A percentile compares a stretch with the other conserved stretches of the same genome.
Conservation (phyloP, 352 stramenopile species). For the Globisporangium barbulae region DNA sequence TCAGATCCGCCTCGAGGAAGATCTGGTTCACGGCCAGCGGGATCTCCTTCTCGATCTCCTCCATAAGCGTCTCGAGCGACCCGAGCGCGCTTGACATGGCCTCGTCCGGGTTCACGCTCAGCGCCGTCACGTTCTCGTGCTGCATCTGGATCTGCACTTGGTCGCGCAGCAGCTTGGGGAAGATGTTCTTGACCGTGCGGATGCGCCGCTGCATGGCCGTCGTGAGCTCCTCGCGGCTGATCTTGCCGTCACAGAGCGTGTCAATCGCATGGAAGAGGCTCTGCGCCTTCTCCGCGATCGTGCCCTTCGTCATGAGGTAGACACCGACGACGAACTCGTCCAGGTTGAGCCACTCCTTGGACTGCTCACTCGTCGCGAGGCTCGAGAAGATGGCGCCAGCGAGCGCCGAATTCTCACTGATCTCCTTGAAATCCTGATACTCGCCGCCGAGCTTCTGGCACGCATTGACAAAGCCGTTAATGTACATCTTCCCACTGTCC, state of each 20-base stretch:
- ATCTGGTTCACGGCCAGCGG: constrained; percentile 83
- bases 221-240: constrained; percentile 74
- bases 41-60: constrained; percentile 80
- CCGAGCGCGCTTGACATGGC: constrained; percentile 51
- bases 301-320: constrained; percentile 80
- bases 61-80: constrained; percentile 66
- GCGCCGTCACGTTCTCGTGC: constrained; percentile 31
- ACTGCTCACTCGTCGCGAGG: constrained; percentile 48
- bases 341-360: constrained; percentile 65
- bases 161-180: constrained; percentile 68
- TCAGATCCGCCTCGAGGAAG: constrained; percentile 69
- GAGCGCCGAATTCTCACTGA: constrained; percentile 59
- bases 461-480: constrained; percentile 57
- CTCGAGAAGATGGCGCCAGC: constrained; percentile 73
- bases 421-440: constrained; percentile 59
- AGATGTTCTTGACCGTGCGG: constrained; percentile 68
- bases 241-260: constrained; percentile 57
- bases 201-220: constrained; percentile 67
- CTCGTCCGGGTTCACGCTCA: constrained; percentile 40
- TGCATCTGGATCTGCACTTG: constrained; percentile 68
- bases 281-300: constrained; percentile 75
- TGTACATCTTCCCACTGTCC: constrained; percentile 53
- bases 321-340: constrained; percentile 82
- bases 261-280: constrained; percentile 78
- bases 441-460: constrained; percentile 53